A percentile compares a stretch with the other conserved stretches of the same genome.
Evolutionary conservation across 257 asterid genomes (phyloP).

Genomic region (Echium plantagineum): DNA sequence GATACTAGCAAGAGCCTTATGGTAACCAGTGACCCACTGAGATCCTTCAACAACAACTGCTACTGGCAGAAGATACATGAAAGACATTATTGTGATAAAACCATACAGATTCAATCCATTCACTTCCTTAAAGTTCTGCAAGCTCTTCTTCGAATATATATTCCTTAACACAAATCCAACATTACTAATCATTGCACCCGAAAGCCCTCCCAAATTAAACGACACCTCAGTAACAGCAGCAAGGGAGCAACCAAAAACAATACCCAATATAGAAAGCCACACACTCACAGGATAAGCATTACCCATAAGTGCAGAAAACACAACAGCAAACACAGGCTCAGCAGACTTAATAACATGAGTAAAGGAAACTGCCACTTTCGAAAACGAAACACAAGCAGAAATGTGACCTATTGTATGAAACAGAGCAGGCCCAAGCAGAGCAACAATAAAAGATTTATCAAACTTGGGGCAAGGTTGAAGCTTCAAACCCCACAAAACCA

Average conservation of each 20-base stretch:
- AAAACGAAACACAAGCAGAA: conserved; percentile 93
- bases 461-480: conserved; percentile 75
- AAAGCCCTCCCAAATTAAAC: conserved; percentile 68
- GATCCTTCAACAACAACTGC: conserved; percentile 88
- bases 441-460: conserved; percentile 57
- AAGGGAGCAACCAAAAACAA: conserved; percentile 90
- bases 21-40: conserved; percentile 86
- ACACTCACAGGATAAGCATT: conserved; percentile 67
- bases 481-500: conserved; percentile 57
- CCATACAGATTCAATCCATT: conserved; percentile 91
- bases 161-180: conserved; percentile 83
- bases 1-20: conserved; percentile 49
- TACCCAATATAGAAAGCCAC: conserved; percentile 86
- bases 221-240: conserved; percentile 97
- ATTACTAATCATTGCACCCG: conserved; percentile 88
- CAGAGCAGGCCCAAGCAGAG: conserved; percentile 89
- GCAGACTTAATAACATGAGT: conserved; percentile 95
- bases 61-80: conserved; percentile 74
- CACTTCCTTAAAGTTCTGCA: conserved; percentile 77
- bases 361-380: conserved; percentile 93
- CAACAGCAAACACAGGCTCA: conserved; percentile 85
- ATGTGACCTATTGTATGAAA: conserved; percentile 91
- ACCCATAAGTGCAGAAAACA: conserved; percentile 74
- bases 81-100: conserved; percentile 62
- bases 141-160: conserved; percentile 77